Percentiles rank a stretch among this genome's conserved stretches.
Evolutionary conservation across 2,329 filamentous ascomycete genomes (phyloP).

Genomic region (Colletotrichum camelliae): DNA sequence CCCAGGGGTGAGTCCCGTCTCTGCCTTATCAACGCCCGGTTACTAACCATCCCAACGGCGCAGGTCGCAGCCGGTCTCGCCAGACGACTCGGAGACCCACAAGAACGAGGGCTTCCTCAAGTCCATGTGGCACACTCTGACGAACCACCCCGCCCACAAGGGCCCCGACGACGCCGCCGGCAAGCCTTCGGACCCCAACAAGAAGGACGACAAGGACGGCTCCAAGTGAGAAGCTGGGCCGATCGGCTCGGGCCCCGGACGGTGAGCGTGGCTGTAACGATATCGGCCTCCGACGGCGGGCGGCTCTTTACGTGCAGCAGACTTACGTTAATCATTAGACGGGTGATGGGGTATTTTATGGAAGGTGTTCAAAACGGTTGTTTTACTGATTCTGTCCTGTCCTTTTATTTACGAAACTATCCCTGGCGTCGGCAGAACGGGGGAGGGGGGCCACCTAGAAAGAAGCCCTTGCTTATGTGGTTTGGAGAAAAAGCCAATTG

Average conservation of each 20-base stretch:
- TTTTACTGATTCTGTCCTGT: slow-evolving; percentile 22
- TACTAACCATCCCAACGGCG: background rate
- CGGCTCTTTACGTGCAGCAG: background rate
- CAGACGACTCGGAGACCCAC: slow-evolving; percentile 55
- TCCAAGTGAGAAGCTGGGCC: slow-evolving; percentile 34
- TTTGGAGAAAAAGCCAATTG: background rate
- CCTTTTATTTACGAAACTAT: background rate
- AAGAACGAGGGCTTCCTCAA: slow-evolving; percentile 91
- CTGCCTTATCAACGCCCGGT: background rate
- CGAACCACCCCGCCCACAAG: slow-evolving; percentile 70
- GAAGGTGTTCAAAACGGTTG: slow-evolving; percentile 41
- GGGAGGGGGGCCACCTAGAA: background rate
- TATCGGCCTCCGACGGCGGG: slow-evolving; percentile 15
- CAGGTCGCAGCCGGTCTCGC: slow-evolving; percentile 18
- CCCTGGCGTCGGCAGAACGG: background rate
- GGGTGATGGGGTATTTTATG: slow-evolving; percentile 31
- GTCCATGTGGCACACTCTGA: slow-evolving; percentile 90
- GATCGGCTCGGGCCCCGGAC: slow-evolving; percentile 27
- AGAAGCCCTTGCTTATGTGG: background rate
- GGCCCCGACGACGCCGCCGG: slow-evolving; percentile 31
- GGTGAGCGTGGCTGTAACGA: slow-evolving; percentile 24
- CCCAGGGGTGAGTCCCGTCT: slow-evolving; percentile 48
- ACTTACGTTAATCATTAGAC: slow-evolving; percentile 20
- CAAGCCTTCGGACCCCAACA: slow-evolving; percentile 28
- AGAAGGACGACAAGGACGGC: slow-evolving; percentile 26